Percentiles rank a stretch among this genome's conserved stretches.
These are phyloP conservation scores for Globisporangium barbulae DNA, from an alignment of 352 stramenopile species.

Conservation along the genomic window DNA sequence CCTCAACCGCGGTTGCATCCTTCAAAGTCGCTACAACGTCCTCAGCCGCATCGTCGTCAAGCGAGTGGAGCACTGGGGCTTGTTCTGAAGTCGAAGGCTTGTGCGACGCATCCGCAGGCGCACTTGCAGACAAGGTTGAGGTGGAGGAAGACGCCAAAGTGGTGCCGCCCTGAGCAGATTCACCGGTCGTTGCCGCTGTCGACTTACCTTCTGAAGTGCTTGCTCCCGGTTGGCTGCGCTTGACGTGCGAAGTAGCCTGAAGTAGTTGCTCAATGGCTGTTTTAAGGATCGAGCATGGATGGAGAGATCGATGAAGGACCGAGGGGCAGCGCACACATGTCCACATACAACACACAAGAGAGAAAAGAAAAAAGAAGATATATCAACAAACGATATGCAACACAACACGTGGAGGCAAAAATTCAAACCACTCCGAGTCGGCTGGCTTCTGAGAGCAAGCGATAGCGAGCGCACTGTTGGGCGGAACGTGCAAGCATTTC, in stretches of 20 bases:
- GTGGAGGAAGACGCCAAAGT: not conserved
- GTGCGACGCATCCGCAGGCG: not conserved
- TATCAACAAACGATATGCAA: constrained; percentile 19
- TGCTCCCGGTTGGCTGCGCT: not conserved
- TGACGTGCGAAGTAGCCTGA: constrained; percentile 35
- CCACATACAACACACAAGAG: constrained; percentile 6
- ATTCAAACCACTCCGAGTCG: constrained; percentile 10
- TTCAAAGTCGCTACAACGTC: not conserved
- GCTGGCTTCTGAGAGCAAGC: not conserved
- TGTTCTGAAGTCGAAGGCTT: not conserved
- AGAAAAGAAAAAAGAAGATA: constrained; percentile 9
- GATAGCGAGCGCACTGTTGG: constrained; percentile 2
- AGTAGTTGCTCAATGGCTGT: constrained; percentile 65
- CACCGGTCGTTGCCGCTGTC: not conserved
- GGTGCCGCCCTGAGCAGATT: not conserved
- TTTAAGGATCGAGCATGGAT: constrained; percentile 7
- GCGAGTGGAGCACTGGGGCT: not conserved
- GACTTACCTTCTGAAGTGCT: not conserved
- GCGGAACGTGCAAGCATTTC: not conserved
- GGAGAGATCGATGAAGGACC: not conserved
- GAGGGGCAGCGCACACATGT: not conserved
- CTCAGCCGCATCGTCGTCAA: not conserved
- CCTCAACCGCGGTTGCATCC: not conserved
- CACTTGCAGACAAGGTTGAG: not conserved
- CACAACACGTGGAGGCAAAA: not conserved